phyloP scores from a whole-genome alignment of 495 filamentous ascomycete species.

The Staphylotrichum tortipilum region DNA sequence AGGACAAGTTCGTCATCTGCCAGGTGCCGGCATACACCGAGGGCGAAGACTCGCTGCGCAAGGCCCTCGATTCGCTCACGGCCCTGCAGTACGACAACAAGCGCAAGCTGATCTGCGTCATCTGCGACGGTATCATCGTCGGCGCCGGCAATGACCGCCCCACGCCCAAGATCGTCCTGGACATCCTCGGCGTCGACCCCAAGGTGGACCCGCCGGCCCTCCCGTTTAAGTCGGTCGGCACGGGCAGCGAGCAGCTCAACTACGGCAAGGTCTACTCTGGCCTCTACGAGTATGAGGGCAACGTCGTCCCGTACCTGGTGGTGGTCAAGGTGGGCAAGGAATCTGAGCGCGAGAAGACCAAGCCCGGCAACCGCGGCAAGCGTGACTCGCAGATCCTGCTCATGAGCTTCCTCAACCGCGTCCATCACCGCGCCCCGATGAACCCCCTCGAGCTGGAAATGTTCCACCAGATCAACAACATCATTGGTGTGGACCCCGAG shows the following conservation, averaged over 20 bases:
- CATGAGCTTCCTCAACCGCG: constrained; percentile 90
- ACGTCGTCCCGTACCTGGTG: constrained; percentile 92
- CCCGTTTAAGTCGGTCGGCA: constrained; percentile 83
- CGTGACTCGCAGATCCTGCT: constrained; percentile 86
- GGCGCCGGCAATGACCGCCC: constrained; percentile 94
- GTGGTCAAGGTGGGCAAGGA: constrained; percentile 96
- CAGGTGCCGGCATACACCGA: constrained; percentile 97
- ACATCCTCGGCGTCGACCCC: constrained; percentile 93
- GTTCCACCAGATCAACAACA: constrained; percentile 98
- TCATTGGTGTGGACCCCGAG: constrained; percentile 95
- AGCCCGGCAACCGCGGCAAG: constrained; percentile 96
- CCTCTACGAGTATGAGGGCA: constrained; percentile 94
- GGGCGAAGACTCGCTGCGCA: constrained; percentile 86
- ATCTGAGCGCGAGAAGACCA: constrained; percentile 81
- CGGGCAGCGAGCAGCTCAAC: constrained; percentile 88
- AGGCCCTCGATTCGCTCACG: constrained; percentile 88
- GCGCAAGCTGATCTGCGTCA: constrained; percentile 83
- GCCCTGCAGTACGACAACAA: constrained; percentile 97
- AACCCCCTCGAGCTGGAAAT: constrained; percentile 92
- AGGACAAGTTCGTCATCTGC: constrained; percentile 98
- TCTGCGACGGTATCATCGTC: constrained; percentile 94
- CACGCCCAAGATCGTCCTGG: constrained; percentile 93
- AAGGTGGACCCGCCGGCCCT: constrained; percentile 92
- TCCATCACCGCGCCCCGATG: constrained; percentile 91
- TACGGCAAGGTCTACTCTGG: constrained; percentile 98